phyloP scores from a whole-genome alignment of 169 alveolate genomes.

The Cryptosporidium canis region DNA sequence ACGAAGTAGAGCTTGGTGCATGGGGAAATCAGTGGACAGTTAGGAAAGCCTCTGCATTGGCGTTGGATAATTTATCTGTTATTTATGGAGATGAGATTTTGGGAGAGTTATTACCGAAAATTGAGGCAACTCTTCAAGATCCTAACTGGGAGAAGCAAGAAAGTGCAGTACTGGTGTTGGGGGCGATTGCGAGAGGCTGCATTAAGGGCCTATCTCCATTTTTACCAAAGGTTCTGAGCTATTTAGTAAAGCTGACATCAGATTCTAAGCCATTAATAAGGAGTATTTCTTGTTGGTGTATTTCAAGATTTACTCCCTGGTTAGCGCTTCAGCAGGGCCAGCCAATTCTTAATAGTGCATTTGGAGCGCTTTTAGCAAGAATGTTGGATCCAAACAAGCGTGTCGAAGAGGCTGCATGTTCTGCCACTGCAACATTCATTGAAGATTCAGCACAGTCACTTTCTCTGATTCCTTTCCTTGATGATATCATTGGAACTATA shows the following conservation, averaged over 20 bases:
- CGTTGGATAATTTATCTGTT: conserved; percentile 81
- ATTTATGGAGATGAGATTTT: conserved; percentile 80
- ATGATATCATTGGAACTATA: conserved; percentile 79
- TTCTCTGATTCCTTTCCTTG: conserved; percentile 79
- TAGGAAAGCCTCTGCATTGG: conserved; percentile 88
- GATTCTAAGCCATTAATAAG: conserved; percentile 88
- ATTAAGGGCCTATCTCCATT: conserved; percentile 82
- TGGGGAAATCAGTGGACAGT: conserved; percentile 92
- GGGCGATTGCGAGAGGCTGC: conserved; percentile 92
- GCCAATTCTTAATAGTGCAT: conserved; percentile 71
- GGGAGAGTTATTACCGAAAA: conserved; percentile 81
- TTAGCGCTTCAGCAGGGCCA: conserved; percentile 76
- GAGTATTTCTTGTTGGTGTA: conserved; percentile 91
- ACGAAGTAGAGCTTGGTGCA: conserved; percentile 83
- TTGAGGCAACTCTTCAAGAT: conserved; percentile 83
- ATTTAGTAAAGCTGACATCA: conserved; percentile 79
- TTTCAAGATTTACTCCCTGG: conserved; percentile 88
- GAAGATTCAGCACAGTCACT: conserved; percentile 80
- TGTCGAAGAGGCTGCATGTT: conserved; percentile 94
- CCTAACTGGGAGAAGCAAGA: conserved; percentile 89
- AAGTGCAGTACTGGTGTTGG: conserved; percentile 88
- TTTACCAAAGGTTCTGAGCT: conserved; percentile 85
- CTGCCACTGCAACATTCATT: conserved; percentile 89
- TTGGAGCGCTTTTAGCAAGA: conserved; percentile 78
- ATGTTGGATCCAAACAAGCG: conserved; percentile 89